Evolutionary conservation across 768 basidiomycete genomes (phyloP), one percentile per base, ranked within the genome.

Genomic region (Termitomyces heimii): DNA sequence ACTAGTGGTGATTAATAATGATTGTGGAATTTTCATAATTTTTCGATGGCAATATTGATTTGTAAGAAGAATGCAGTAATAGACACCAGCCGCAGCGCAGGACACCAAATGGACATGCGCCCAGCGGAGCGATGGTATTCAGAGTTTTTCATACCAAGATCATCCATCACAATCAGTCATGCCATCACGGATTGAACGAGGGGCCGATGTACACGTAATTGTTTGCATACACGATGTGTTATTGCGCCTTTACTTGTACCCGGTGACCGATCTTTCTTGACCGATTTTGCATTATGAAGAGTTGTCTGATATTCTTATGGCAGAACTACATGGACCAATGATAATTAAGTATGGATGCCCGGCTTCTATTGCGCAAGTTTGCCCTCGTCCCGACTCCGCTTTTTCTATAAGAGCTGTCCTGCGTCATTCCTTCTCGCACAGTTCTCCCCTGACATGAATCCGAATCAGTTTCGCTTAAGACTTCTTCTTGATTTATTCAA

Each of bases 381-480:
- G 16, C 24, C 26, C n/a, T 29, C 26, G 50, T 37, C 51, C 51
- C 51, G 51, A 50, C 12, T 35, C 34, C 9, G 35, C 34, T 39
- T 37, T 50, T 24, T 8, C 49, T 51, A 39, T 51, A 51, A 28
- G 26, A 39, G 35, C 7, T 18, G 35, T 50, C 24, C 34, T 50
- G 10, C 49, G 22, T 18, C n/a, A 26, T 26, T 26, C 24, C 18
- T 50, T 16, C 49, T 50, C 34, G 16, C 35, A 37, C 8, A 49
- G 6, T 40, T 14, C 22, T 49, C 39, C 40, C 26, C n/a, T 32
- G 22, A 45, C 54, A 76, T 77, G 76, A 67, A 77, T 56, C 77
- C 77, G 47, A 66, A 69, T 20, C 63, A 66, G 55, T 84, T 83
- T 66, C 82, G 84, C 43, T 63, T 72, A 13, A 75, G 84, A 37